Percentiles rank a stretch among this genome's conserved stretches.
These are phyloP conservation scores for Boeremia lycopersici DNA, from an alignment of 2,329 filamentous ascomycete species.

Conservation along the genomic window DNA sequence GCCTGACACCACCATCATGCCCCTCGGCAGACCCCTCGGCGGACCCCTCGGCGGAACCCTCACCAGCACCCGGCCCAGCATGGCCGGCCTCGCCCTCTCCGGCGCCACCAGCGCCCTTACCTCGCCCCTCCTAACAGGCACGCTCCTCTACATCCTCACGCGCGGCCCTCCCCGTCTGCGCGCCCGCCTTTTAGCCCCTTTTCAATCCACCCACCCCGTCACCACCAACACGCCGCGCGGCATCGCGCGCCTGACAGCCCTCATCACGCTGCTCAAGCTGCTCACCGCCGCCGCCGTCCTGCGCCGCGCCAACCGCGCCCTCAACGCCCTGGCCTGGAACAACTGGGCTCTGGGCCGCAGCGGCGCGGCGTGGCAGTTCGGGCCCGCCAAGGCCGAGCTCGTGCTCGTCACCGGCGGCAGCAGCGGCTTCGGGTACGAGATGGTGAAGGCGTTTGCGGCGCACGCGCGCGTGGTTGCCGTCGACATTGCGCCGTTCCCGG, in stretches of 20 bases:
- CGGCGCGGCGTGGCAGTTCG: constrained; percentile 29
- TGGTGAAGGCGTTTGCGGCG: constrained; percentile 34
- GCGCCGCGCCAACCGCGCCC: constrained; percentile 21
- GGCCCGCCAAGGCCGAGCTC: constrained; percentile 30
- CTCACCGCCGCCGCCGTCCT: constrained; percentile 25
- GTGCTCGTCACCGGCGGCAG: constrained; percentile 40
- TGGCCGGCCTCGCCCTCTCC: constrained; percentile 7
- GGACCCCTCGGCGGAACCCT: constrained; percentile 1
- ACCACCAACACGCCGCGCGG: constrained; percentile 25
- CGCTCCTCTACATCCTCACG: constrained; percentile 33
- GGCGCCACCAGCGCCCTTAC: constrained; percentile 4
- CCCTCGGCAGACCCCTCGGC: not conserved
- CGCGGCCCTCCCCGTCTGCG: constrained; percentile 29
- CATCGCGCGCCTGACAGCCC: constrained; percentile 22
- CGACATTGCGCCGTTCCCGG: constrained; percentile 30
- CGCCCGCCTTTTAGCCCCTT: constrained; percentile 29
- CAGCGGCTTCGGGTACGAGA: constrained; percentile 38
- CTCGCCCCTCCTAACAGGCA: constrained; percentile 29
- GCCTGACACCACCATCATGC: not conserved
- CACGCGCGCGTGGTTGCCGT: constrained; percentile 32
- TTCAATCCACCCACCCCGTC: constrained; percentile 19
- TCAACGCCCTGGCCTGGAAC: constrained; percentile 39
- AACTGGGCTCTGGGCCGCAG: constrained; percentile 42
- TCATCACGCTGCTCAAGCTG: constrained; percentile 31
- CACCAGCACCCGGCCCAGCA: constrained; percentile 2